Base-by-base conservation (phyloP, 1,284 basidiomycete species). In the Ganoderma boninense region DNA sequence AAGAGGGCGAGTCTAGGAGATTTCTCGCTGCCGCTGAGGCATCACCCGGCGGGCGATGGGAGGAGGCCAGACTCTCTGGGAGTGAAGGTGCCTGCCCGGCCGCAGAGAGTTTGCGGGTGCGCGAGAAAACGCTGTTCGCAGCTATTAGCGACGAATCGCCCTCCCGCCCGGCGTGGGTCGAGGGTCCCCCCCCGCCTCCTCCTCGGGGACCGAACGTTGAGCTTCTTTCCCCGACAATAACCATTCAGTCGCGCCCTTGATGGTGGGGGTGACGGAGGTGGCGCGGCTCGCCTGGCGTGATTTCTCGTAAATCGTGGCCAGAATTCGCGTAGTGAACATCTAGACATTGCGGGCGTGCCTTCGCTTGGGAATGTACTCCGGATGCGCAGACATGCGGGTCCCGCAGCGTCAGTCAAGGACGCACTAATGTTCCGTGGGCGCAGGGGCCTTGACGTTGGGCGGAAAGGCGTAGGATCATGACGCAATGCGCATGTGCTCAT, bases 71-170 rank as follows among this genome's bases (percentile, higher is more conserved):
- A 18, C 18, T 20, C 13, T 13, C 16, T 57, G 54, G 54, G 32
- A 32, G 32, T 20, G 13, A 56, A 18, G 14, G 8, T 54, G 26
- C 52, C 29, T 26, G 29, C 32, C 54, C 35, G 59, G 11, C 16
- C 20, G 59, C 20, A 18, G 38, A 11, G 56, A 20, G 29, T 29
- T 26, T 7, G 62, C 42, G 43, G 23, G 62, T 62, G 62, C 43
- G 62, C 23, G 62, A 29, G 62, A n/a, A 35, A 52, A 18, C 42
- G 62, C 62, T 18, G 62, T 64, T 64, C 62, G 62, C 46, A 35
- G 46, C 46, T 52, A 54, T 64, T 63, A 29, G 32, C 35, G 44
- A 46, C 20, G 49, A 26, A 26, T 52, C 43, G 23, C 23, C 49
- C 29, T 57, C 14, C 54, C 29, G 18, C 32, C 29, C 32, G 16